A percentile compares a stretch with the other conserved stretches of the same genome.
Conservation (phyloP, 306 rosid genomes). For the Medicago arabica region DNA sequence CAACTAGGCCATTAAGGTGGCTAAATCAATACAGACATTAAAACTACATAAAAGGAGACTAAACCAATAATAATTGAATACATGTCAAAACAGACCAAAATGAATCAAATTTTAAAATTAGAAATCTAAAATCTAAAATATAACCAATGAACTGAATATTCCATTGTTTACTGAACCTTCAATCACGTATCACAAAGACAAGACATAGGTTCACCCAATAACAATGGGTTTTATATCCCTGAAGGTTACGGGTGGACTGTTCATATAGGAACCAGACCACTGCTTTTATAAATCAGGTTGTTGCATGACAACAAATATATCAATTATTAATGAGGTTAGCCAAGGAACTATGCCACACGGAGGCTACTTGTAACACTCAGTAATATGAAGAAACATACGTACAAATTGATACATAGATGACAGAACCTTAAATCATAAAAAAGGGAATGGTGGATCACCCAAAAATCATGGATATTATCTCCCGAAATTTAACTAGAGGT, state of each 20-base stretch:
- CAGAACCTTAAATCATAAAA: too few species aligned
- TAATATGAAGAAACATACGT: too few species aligned
- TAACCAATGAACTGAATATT: not conserved
- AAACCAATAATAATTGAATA: not conserved
- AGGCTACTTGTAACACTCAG: too few species aligned
- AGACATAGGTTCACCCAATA: constrained; percentile 50
- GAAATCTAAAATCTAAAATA: not conserved
- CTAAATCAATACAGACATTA: too few species aligned
- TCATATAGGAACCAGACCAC: constrained; percentile 46
- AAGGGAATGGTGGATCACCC: too few species aligned
- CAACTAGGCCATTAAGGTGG: too few species aligned
- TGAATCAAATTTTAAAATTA: not conserved
- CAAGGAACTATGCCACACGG: too few species aligned
- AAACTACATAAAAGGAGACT: too few species aligned
- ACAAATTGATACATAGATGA: too few species aligned
- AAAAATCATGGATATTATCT: too few species aligned
- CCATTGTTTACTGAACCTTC: constrained; percentile 38
- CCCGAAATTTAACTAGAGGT: too few species aligned
- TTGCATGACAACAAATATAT: not conserved
- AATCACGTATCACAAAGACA: not conserved
- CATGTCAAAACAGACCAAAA: not conserved
- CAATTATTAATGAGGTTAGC: not conserved
- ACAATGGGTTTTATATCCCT: constrained; percentile 47
- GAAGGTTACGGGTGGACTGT: constrained; percentile 39
- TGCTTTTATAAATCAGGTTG: constrained; percentile 39